phyloP scores from a whole-genome alignment of 148 eudicot genomes.

The Heliosperma pusillum region DNA sequence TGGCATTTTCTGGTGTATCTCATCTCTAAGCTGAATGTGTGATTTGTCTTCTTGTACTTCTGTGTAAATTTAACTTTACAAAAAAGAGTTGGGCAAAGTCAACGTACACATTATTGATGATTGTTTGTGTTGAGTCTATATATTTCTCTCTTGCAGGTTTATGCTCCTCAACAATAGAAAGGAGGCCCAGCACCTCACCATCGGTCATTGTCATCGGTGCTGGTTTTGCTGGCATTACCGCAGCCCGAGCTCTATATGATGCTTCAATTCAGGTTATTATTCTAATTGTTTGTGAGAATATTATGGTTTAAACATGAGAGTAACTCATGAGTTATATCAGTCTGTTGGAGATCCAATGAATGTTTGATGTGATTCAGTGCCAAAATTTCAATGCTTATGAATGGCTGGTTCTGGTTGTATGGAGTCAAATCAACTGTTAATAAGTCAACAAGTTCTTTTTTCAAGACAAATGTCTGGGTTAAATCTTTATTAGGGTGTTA shows the following conservation, averaged over 20 bases:
- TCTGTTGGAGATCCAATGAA: background rate
- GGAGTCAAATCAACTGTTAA: background rate
- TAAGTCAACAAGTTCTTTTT: background rate
- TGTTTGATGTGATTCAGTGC: background rate
- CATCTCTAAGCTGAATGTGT: no score
- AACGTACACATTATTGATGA: background rate
- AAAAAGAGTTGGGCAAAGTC: background rate
- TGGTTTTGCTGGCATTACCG: conserved; percentile 91
- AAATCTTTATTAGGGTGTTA: background rate
- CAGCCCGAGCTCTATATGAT: conserved; percentile 91
- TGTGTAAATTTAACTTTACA: background rate
- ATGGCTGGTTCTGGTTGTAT: background rate
- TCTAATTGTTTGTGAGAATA: background rate
- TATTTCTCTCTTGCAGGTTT: conserved; percentile 42
- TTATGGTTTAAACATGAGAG: background rate
- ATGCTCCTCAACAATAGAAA: conserved; percentile 45
- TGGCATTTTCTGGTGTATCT: background rate
- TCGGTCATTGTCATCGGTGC: conserved; percentile 87
- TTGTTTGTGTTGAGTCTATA: background rate
- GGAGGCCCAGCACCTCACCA: conserved; percentile 51
- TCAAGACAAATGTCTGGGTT: background rate
- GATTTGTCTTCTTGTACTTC: background rate
- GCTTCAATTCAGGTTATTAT: conserved; percentile 78
- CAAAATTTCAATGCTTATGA: background rate
- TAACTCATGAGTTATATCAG: background rate